A percentile compares a stretch with the other conserved stretches of the same genome.
phyloP scores from a whole-genome alignment of 768 basidiomycete genomes.

The Tephrocybe rancida region DNA sequence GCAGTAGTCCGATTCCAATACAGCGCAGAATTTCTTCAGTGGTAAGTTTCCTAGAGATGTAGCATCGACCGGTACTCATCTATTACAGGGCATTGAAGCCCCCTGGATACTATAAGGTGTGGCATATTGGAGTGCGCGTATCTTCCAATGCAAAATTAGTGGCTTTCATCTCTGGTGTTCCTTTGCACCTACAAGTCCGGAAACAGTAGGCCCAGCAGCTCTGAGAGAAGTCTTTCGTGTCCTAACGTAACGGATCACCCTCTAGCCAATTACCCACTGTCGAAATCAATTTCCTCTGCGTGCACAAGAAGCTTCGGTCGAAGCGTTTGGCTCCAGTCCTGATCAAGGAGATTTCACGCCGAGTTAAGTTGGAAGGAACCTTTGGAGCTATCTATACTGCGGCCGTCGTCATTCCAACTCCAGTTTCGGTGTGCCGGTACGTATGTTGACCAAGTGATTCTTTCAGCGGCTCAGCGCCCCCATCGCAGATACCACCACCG shows the following conservation, averaged over 20 bases:
- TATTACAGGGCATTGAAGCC: slow-evolving; percentile 84
- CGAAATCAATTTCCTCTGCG: slow-evolving; percentile 97
- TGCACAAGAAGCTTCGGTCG: slow-evolving; percentile 96
- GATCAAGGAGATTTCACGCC: slow-evolving; percentile 96
- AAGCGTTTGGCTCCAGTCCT: slow-evolving; percentile 95
- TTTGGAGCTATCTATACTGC: slow-evolving; percentile 99
- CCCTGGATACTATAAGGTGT: slow-evolving; percentile 90
- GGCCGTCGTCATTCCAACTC: slow-evolving; percentile 92
- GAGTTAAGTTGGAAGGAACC: slow-evolving; percentile 84
- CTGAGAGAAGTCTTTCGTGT: neutral
- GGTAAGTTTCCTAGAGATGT: slow-evolving; percentile 47
- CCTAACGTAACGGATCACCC: neutral
- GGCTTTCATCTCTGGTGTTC: slow-evolving; percentile 94
- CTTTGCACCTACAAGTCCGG: slow-evolving; percentile 81
- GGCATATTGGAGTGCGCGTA: slow-evolving; percentile 97
- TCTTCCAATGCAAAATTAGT: slow-evolving; percentile 92
- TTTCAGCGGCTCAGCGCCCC: slow-evolving; percentile 4
- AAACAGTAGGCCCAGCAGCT: slow-evolving; percentile 60
- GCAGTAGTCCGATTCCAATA: slow-evolving; percentile 97
- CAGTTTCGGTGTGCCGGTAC: slow-evolving; percentile 82
- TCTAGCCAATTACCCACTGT: slow-evolving; percentile 57
- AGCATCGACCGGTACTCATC: neutral
- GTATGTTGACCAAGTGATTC: slow-evolving; percentile 18
- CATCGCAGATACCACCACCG: slow-evolving; percentile 84
- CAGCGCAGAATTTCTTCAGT: slow-evolving; percentile 89